Conservation (phyloP, 1,139 yeast species). For the Hansenula sp. region DNA sequence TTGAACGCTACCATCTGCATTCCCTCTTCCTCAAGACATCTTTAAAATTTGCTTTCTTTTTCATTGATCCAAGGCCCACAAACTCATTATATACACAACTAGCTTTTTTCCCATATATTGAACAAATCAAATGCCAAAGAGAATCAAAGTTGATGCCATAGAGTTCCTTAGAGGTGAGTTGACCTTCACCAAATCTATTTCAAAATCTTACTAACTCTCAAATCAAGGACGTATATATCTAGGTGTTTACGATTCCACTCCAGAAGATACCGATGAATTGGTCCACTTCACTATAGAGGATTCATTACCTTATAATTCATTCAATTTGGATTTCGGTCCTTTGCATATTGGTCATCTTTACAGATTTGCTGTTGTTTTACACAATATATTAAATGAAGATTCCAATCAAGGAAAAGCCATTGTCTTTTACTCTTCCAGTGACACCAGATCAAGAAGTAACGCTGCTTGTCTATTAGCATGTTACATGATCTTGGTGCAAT, state of each 20-base stretch:
- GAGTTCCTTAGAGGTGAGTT: conserved; percentile 32
- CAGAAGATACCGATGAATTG: conserved; percentile 68
- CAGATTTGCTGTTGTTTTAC: conserved; percentile 91
- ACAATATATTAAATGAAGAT: conserved; percentile 83
- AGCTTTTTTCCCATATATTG: no score
- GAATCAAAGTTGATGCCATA: conserved; percentile 29
- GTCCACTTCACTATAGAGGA: conserved; percentile 93
- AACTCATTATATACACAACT: no score
- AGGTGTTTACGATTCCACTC: conserved; percentile 82
- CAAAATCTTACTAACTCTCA: neutral
- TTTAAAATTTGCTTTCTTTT: no score
- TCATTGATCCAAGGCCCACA: neutral
- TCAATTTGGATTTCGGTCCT: conserved; percentile 96
- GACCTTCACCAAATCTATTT: no score
- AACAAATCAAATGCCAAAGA: conserved; percentile 24
- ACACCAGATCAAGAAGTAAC: conserved; percentile 80
- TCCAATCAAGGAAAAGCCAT: conserved; percentile 84
- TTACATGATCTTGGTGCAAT: conserved; percentile 90
- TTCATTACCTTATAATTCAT: conserved; percentile 83
- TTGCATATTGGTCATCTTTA: conserved; percentile 88
- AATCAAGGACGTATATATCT: conserved; percentile 77
- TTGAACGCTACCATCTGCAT: no score
- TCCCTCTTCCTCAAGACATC: no score
- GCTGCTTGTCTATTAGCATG: conserved; percentile 94
- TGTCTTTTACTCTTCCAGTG: conserved; percentile 80